Base-by-base conservation (phyloP, 2,329 filamentous ascomycete species). In the Fusarium temperatum region DNA sequence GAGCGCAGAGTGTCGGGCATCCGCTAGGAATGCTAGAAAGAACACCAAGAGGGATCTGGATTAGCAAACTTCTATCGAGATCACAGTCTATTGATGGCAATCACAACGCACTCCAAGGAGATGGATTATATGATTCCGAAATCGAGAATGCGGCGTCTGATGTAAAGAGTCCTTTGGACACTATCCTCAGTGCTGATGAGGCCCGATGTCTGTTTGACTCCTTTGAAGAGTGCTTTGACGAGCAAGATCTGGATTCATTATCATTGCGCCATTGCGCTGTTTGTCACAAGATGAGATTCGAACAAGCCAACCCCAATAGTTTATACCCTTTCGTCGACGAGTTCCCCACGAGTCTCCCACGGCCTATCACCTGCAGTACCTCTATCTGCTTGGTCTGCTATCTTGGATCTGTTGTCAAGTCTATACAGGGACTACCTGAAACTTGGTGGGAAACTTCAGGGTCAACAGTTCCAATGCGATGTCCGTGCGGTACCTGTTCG, bases 61-160 rank as follows among this genome's bases (percentile, higher is more conserved):
- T 57, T 5, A 45, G 30, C n/a, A 57, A 57, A n/a, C 15, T 57
- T 9, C 41, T 57, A 9, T 57, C 55, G 3, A 47, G 14, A 35
- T 54, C 35, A 39, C 35, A 38, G 18, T n/a, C 35, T 11, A 7
- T 54, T 4, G 1, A 17, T 5, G 11, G 12, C 7, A 8, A 17
- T 13, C 2, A 11, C 1, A 20, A 28, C 24, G 13, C 24, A 28
- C 11, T 9, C 2, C 13, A 28, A n/a, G 12, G 3, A 1, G 6
- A 17, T 8, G 35, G 14, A 15, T 8, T 15, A 14, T 11, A 3
- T 17, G 2, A n/a, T n/a, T 28, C 13, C 7, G 6, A 9, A 15
- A 13, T 15, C 8, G 18, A 24, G 28, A 22, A 12, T 28, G 24
- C 24, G 11, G 17, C 4, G 5, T n/a, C 41, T 11, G n/a, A 47